phyloP scores from a whole-genome alignment of 306 rosid species.

The Glycine soja region DNA sequence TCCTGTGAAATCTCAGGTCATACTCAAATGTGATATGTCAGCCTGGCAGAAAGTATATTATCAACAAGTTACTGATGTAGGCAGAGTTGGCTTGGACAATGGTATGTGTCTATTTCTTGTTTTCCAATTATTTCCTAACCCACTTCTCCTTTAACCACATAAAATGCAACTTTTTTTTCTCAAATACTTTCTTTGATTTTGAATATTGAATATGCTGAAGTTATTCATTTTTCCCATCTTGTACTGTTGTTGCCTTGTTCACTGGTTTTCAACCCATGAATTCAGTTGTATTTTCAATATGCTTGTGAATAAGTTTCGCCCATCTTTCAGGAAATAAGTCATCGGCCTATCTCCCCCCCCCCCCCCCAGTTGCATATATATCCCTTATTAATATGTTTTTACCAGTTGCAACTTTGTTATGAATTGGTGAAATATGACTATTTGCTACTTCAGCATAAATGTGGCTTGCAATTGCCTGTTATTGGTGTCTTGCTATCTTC shows the following conservation, averaged over 20 bases:
- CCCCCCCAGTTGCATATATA: constrained; percentile 12
- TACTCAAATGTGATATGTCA: constrained; percentile 96
- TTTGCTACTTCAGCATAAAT: constrained; percentile 43
- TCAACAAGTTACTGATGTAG: constrained; percentile 92
- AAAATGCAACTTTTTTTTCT: background rate
- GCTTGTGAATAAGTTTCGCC: constrained; percentile 36
- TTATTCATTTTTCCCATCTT: constrained; percentile 5
- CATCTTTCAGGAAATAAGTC: constrained; percentile 25
- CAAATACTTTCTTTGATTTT: constrained; percentile 22
- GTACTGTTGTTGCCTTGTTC: constrained; percentile 4
- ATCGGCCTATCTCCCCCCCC: background rate
- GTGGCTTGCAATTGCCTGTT: background rate
- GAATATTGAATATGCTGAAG: constrained; percentile 26
- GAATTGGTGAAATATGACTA: constrained; percentile 30
- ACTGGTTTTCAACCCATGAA: constrained; percentile 11
- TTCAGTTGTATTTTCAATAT: constrained; percentile 41
- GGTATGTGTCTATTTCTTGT: constrained; percentile 62
- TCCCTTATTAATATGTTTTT: constrained; percentile 27
- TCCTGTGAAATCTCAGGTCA: constrained; percentile 96
- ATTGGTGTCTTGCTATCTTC: constrained; percentile 32
- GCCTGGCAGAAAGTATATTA: constrained; percentile 99
- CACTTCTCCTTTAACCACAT: constrained; percentile 12
- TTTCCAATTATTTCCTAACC: constrained; percentile 32
- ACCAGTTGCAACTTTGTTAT: constrained; percentile 35
- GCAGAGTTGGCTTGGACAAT: constrained; percentile 95